Evolutionary conservation across 495 filamentous ascomycete species (phyloP), one percentile per base, ranked within the genome.

Genomic region (Penicillium mononematosum): DNA sequence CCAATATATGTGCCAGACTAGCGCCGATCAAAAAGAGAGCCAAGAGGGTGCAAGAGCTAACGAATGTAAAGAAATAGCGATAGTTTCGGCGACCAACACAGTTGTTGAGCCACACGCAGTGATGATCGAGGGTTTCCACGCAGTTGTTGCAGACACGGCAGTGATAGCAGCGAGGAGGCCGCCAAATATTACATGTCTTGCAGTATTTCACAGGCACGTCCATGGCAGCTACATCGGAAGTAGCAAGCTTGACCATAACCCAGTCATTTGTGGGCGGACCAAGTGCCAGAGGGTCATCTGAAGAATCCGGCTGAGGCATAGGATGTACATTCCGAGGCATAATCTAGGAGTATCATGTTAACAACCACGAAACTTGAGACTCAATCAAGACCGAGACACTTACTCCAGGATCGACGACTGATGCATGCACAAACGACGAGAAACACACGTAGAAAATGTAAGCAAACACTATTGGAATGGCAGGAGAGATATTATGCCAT

Each of bases 101-200:
- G 70, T 98, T 98, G 74, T 98, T 98, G 49, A 98, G 84, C 95
- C 95, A 98, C 20, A 98, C 91, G 64, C 94, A 98, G 76, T 98
- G 94, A 65, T 98, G 94, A 66, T 98, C 94, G 61, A 97, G 92
- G 0, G 93, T 97, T 69, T 98, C 94, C 45, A 98, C 83, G 69
- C 94, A 98, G 67, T 93, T 96, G 73, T 98, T 92, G 68, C 94
- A 98, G 31, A 96, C 78, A 53, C 95, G 90, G 73, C 94, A 98
- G 70, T 98, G 94, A 66, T 98, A 95, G 61, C 89, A 91, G 27
- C 94, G 87, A 42, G 92, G 92, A 38, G 94, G 94, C 2, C 94
- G 89, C 94, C 94, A 98, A 58, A 98, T 90, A 63, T 88, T 88
- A 75, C 94, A 98, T 10, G 91, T 93, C 69, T 91, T 95, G 79